Evolutionary conservation across 2,329 filamentous ascomycete species (phyloP).

Genomic region (Golovinomyces cichoracearum): DNA sequence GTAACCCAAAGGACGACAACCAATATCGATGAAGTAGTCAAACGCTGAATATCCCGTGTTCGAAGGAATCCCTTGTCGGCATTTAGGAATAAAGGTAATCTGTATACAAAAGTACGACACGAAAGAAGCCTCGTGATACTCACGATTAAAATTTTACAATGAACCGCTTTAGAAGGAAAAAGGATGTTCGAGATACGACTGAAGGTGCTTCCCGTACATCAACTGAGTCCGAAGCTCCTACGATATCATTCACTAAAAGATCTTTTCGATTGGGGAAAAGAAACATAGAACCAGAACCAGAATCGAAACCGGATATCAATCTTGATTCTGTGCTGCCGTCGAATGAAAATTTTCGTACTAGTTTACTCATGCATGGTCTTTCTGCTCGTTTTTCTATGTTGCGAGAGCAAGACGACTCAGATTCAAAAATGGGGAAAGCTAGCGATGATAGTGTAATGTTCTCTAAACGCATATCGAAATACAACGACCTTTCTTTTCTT

Average conservation of each 20-base stretch:
- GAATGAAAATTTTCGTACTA: constrained; percentile 77
- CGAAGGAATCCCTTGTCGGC: not conserved
- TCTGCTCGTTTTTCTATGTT: constrained; percentile 95
- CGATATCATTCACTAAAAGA: constrained; percentile 8
- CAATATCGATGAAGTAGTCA: not conserved
- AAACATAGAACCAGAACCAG: constrained; percentile 28
- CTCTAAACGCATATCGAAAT: constrained; percentile 49
- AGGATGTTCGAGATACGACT: constrained; percentile 37
- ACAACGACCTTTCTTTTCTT: constrained; percentile 35
- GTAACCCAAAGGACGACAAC: not conserved
- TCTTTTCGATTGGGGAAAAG: constrained; percentile 19
- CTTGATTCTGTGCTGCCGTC: constrained; percentile 50
- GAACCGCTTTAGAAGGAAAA: constrained; percentile 56
- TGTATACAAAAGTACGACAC: not conserved
- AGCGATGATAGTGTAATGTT: constrained; percentile 82
- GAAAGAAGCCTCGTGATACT: not conserved
- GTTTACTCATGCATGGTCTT: constrained; percentile 79
- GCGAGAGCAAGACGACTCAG: constrained; percentile 77
- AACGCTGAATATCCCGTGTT: not conserved
- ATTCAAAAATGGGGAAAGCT: constrained; percentile 70
- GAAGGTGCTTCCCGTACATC: constrained; percentile 21
- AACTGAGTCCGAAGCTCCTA: constrained; percentile 25
- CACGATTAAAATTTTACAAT: constrained; percentile 20
- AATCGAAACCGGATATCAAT: constrained; percentile 38
- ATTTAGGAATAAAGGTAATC: not conserved